Percentiles rank a stretch among this genome's conserved stretches.
phyloP scores from a whole-genome alignment of 345 rosid genomes.

The Brassica cretica region DNA sequence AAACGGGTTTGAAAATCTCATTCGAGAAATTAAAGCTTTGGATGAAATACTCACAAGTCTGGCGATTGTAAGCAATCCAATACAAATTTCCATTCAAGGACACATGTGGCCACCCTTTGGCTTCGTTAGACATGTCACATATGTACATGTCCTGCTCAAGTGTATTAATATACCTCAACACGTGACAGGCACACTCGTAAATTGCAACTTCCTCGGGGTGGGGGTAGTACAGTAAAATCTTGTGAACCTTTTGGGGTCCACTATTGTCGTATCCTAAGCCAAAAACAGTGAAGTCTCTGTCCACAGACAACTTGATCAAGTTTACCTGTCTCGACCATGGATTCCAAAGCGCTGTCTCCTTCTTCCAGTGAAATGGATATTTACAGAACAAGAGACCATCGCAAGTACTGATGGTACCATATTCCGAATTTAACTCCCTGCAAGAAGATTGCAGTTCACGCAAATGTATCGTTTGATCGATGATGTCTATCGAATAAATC shows the following conservation, averaged over 20 bases:
- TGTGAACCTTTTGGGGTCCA: neutral
- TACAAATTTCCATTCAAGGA: neutral
- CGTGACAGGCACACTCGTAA: neutral
- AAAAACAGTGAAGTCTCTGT: neutral
- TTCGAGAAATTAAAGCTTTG: neutral
- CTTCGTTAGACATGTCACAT: too few species aligned
- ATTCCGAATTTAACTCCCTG: neutral
- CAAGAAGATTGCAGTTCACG: neutral
- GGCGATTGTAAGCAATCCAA: neutral
- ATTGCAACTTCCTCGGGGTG: neutral
- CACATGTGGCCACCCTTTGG: neutral
- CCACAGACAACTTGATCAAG: neutral
- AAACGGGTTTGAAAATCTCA: neutral
- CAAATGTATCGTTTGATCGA: neutral
- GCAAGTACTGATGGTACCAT: neutral
- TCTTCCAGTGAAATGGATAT: neutral
- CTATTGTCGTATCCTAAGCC: neutral
- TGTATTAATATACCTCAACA: neutral
- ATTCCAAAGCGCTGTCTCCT: neutral
- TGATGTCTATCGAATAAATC: neutral
- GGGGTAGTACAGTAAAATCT: neutral
- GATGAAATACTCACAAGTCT: neutral
- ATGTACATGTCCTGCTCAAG: neutral
- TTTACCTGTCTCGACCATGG: neutral
- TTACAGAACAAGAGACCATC: constrained; percentile 2